phyloP scores from a whole-genome alignment of 495 filamentous ascomycete genomes.

The Pseudoneurospora amorphoporcata region DNA sequence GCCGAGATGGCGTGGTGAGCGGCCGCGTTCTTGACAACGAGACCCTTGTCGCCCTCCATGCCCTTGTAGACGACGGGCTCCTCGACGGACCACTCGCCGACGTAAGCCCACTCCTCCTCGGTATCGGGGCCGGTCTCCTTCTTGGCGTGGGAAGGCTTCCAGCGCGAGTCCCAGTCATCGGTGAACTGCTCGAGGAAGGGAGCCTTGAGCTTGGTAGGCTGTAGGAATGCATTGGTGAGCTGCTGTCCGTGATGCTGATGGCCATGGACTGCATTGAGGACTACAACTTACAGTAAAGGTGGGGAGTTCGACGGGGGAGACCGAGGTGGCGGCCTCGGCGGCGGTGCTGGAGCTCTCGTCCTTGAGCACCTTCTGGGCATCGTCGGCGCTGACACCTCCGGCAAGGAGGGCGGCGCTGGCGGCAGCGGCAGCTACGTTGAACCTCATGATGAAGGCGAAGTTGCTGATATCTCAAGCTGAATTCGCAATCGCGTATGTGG shows the following conservation, averaged over 20 bases:
- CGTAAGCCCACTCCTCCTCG: constrained; percentile 95
- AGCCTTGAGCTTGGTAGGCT: constrained; percentile 83
- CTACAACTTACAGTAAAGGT: constrained; percentile 70
- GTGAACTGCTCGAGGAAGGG: constrained; percentile 98
- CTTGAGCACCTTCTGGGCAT: constrained; percentile 44
- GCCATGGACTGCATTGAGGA: constrained; percentile 3
- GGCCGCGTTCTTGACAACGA: constrained; percentile 87
- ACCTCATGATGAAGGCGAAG: constrained; percentile 47
- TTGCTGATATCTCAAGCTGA: constrained; percentile 9
- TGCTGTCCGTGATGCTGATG: not conserved
- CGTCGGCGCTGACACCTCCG: constrained; percentile 64
- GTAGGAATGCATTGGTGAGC: constrained; percentile 18
- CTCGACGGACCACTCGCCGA: constrained; percentile 94
- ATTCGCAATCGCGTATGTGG: constrained; percentile 8
- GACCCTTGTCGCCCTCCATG: constrained; percentile 90
- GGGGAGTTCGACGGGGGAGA: constrained; percentile 48
- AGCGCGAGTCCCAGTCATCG: constrained; percentile 83
- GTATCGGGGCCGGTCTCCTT: constrained; percentile 69
- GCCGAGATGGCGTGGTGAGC: constrained; percentile 99
- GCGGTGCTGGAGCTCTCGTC: constrained; percentile 31
- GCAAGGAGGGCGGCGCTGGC: constrained; percentile 60
- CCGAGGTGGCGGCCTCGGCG: constrained; percentile 46
- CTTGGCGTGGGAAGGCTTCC: constrained; percentile 92
- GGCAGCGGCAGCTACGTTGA: constrained; percentile 61
- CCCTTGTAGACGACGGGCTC: constrained; percentile 89